Conservation (phyloP, 2,329 filamentous ascomycete species). For the Pestalotiopsis sp. region DNA sequence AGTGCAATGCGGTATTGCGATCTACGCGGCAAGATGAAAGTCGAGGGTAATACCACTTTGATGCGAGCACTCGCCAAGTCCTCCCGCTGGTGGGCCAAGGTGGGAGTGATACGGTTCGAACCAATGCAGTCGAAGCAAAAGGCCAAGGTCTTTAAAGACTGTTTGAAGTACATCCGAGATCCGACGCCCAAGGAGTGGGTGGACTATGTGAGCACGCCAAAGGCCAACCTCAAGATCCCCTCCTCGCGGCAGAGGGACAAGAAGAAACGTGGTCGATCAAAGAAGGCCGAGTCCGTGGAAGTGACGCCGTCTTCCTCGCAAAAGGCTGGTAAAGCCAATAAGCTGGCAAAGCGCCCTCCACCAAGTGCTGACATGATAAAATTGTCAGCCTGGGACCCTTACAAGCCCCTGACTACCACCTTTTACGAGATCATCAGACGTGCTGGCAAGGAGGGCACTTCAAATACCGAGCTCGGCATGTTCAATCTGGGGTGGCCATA, state of each 20-base stretch:
- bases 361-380: slow-evolving; percentile 17
- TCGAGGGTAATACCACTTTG: slow-evolving; percentile 55
- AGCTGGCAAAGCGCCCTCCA: neutral
- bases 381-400: slow-evolving; percentile 29
- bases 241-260: slow-evolving; percentile 27
- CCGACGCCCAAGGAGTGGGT: slow-evolving; percentile 58
- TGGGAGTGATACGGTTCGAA: slow-evolving; percentile 57
- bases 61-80: slow-evolving; percentile 62
- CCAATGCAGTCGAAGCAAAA: slow-evolving; percentile 52
- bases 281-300: slow-evolving; percentile 21
- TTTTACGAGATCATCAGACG: slow-evolving; percentile 35
- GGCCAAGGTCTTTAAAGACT: slow-evolving; percentile 58
- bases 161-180: slow-evolving; percentile 58
- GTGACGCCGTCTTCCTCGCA: slow-evolving; percentile 11
- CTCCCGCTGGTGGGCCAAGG: slow-evolving; percentile 56
- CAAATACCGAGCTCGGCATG: slow-evolving; percentile 30
- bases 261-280: slow-evolving; percentile 24
- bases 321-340: slow-evolving; percentile 9
- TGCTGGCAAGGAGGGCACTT: slow-evolving; percentile 28
- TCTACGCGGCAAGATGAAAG: slow-evolving; percentile 57
- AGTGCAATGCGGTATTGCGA: slow-evolving; percentile 59
- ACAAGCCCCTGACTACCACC: slow-evolving; percentile 32
- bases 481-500: slow-evolving; percentile 31
- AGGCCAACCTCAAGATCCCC: slow-evolving; percentile 30
- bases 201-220: slow-evolving; percentile 52